Conservation (phyloP, 148 eudicot genomes). For the Heliamphora exappendiculata region DNA sequence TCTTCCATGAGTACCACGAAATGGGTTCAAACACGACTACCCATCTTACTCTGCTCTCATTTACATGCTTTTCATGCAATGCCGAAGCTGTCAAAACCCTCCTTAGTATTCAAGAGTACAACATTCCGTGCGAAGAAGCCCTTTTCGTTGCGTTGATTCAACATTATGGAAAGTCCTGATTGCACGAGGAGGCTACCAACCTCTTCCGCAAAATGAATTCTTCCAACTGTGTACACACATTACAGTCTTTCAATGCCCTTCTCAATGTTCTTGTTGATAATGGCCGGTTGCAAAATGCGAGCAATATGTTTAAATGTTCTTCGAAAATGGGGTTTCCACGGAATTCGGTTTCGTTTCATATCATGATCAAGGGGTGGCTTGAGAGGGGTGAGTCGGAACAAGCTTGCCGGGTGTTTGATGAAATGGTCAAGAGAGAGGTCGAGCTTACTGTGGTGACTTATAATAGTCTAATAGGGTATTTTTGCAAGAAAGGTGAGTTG, state of each 20-base stretch:
- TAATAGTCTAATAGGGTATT: conserved; percentile 71
- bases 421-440: conserved; percentile 76
- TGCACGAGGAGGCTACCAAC: conserved; percentile 45
- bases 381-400: conserved; percentile 48
- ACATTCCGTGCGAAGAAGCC: conserved; percentile 60
- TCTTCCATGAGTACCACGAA: conserved; percentile 43
- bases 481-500: conserved; percentile 56
- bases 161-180: conserved; percentile 55
- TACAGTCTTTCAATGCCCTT: conserved; percentile 70
- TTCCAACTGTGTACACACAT: conserved; percentile 52
- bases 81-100: conserved; percentile 47
- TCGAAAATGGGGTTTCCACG: conserved; percentile 50
- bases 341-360: conserved; percentile 60
- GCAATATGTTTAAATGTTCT: conserved; percentile 36
- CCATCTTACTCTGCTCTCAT: conserved; percentile 82
- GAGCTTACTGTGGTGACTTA: conserved; percentile 71
- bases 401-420: conserved; percentile 67
- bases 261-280: conserved; percentile 63
- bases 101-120: conserved; percentile 23
- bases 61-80: conserved; percentile 60
- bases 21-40: conserved; percentile 63
- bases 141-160: conserved; percentile 60
- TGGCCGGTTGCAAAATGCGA: conserved; percentile 39
- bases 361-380: conserved; percentile 77
- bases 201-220: conserved; percentile 47